phyloP scores from a whole-genome alignment of 257 asterid species.

The Rubia yunnanensis region DNA sequence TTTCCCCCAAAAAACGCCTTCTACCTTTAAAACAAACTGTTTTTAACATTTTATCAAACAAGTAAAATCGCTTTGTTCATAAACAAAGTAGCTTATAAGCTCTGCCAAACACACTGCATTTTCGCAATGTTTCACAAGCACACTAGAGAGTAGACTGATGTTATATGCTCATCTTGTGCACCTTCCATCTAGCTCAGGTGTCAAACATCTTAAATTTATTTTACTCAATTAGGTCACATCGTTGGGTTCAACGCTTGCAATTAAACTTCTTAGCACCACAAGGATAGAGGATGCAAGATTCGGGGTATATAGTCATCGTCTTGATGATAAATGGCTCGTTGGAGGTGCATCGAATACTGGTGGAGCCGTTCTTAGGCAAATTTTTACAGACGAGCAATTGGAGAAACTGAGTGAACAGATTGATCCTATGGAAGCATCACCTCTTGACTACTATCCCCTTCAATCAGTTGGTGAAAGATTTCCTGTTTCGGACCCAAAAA shows the following conservation, averaged over 20 bases:
- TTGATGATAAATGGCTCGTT: slow-evolving; percentile 90
- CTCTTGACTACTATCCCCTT: slow-evolving; percentile 79
- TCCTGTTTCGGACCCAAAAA: slow-evolving; percentile 66
- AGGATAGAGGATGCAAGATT: slow-evolving; percentile 88
- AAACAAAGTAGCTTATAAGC: too few relatives aligned
- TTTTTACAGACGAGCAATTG: slow-evolving; percentile 69
- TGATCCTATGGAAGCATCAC: slow-evolving; percentile 54
- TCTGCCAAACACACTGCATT: too few relatives aligned
- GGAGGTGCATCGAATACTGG: slow-evolving; percentile 99
- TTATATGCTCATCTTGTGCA: not conserved
- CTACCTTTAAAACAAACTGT: too few relatives aligned
- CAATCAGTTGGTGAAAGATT: slow-evolving; percentile 70
- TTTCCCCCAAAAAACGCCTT: too few relatives aligned
- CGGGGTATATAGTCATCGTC: slow-evolving; percentile 94
- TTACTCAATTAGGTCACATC: slow-evolving; percentile 60
- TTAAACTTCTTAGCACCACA: slow-evolving; percentile 73
- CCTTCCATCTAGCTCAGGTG: not conserved
- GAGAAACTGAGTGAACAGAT: slow-evolving; percentile 59
- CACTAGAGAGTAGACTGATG: not conserved
- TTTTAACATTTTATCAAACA: too few relatives aligned
- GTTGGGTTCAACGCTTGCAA: slow-evolving; percentile 90
- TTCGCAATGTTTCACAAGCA: not conserved
- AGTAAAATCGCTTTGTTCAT: too few relatives aligned
- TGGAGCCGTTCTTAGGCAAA: slow-evolving; percentile 79
- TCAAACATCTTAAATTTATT: not conserved